A percentile compares a stretch with the other conserved stretches of the same genome.
phyloP scores from a whole-genome alignment of 371 early-diverging fungal genomes.

The Fennellomyces sp. region DNA sequence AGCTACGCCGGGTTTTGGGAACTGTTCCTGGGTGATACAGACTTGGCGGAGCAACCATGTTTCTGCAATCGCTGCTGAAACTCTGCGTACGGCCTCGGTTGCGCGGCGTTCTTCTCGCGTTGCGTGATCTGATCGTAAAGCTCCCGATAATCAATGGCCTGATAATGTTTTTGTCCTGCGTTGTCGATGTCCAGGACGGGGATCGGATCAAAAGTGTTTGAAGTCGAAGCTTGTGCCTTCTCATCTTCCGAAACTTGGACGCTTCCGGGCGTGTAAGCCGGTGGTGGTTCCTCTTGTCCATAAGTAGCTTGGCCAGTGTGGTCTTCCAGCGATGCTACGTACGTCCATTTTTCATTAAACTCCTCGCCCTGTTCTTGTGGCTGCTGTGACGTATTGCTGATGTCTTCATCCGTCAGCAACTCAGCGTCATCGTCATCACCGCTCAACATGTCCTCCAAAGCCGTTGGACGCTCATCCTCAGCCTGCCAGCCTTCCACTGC shows the following conservation, averaged over 20 bases:
- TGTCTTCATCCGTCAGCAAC: constrained; percentile 6
- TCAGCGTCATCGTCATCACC: constrained; percentile 10
- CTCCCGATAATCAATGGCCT: constrained; percentile 31
- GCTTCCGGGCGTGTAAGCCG: not conserved
- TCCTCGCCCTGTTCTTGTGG: not conserved
- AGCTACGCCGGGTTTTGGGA: too few species aligned
- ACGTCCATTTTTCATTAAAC: not conserved
- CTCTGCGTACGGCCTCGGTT: constrained; percentile 37
- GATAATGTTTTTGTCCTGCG: constrained; percentile 8
- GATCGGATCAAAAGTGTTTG: too few species aligned
- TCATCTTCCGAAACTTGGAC: not conserved
- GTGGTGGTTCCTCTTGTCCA: not conserved
- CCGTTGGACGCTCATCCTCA: constrained; percentile 38
- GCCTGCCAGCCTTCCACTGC: constrained; percentile 48
- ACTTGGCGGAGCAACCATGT: too few species aligned
- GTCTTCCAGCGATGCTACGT: not conserved
- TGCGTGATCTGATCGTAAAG: constrained; percentile 34
- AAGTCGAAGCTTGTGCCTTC: not conserved
- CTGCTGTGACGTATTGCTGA: not conserved
- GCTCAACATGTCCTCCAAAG: constrained; percentile 2
- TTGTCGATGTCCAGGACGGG: too few species aligned
- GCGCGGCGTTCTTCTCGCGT: constrained; percentile 18
- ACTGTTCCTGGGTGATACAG: too few species aligned
- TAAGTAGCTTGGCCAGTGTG: not conserved
- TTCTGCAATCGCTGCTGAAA: constrained; percentile 28